Evolutionary conservation across 768 basidiomycete species (phyloP), one percentile per base, ranked within the genome.

Genomic region (Phlebiopsis gigantea): DNA sequence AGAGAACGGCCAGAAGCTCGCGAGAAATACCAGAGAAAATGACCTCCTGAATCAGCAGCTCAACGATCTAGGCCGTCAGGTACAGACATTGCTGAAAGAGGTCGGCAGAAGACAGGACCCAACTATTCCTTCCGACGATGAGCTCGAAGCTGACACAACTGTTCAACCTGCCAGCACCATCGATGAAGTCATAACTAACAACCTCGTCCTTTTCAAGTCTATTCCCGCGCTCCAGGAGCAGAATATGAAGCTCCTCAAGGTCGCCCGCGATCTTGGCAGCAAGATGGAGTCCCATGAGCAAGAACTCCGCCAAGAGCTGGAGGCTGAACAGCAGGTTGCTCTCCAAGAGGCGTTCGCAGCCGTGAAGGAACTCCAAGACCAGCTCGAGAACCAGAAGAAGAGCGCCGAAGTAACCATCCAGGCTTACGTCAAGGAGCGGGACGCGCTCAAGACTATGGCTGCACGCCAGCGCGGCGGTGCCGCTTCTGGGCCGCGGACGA

Each of bases 331-430:
- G 63, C 78, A 77, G 25, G 86, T 87, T 63, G 92, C 93, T 0
- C 79, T 98, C 9, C 79, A 81, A 31, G 93, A 97, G 71, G 96
- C 96, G 0, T 89, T 93, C 57, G 85, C 90, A 53, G 85, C 90
- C 0, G 93, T 98, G 63, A 80, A 85, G 57, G 81, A 85, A 34
- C 75, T 98, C 17, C 85, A 85, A 17, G 75, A 81, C 14, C 87
- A 93, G 68, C 75, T 97, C 12, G 91, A 95, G 60, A 74, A 78
- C 41, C 86, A 93, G 71, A 86, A 88, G 71, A 83, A 82, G 69
- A 77, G 76, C 68, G 78, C 80, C 66, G 85, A 88, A 30, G 71
- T 73, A n/a, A 77, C 85, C 45, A 84, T 91, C 42, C 86, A 90
- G 64, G 85, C 88, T 8, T 90, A 88, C 56, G 80, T 88, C 71